These are phyloP conservation scores for Eustoma russellianum DNA, from an alignment of 257 asterid species.

Conservation along the genomic window DNA sequence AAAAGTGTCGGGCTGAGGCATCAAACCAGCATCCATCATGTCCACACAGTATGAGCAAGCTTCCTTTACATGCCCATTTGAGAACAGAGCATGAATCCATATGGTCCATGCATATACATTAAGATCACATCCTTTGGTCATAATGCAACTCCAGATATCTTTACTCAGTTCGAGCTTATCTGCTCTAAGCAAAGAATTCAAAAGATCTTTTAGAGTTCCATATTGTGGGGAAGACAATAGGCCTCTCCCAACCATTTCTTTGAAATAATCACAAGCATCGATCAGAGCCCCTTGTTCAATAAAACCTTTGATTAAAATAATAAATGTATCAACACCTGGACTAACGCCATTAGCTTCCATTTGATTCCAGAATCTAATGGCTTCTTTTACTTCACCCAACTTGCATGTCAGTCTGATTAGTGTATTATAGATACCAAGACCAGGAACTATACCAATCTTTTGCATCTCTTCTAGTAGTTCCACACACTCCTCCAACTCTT, in stretches of 20 bases:
- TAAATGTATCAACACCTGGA: slow-evolving; percentile 70
- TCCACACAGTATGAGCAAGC: slow-evolving; percentile 79
- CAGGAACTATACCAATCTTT: slow-evolving; percentile 52
- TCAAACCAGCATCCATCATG: slow-evolving; percentile 82
- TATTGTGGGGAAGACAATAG: slow-evolving; percentile 70
- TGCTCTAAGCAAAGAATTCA: slow-evolving; percentile 62
- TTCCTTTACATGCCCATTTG: slow-evolving; percentile 74
- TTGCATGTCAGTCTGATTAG: slow-evolving; percentile 63
- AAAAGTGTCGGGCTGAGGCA: slow-evolving; percentile 98
- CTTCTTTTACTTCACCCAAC: slow-evolving; percentile 63
- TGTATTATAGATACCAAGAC: slow-evolving; percentile 45
- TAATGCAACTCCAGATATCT: slow-evolving; percentile 69
- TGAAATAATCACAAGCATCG: slow-evolving; percentile 78
- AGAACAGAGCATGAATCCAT: slow-evolving; percentile 82
- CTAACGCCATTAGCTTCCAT: slow-evolving; percentile 55
- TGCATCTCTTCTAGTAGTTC: slow-evolving; percentile 68
- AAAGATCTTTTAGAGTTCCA: slow-evolving; percentile 64
- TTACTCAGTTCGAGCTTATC: slow-evolving; percentile 66
- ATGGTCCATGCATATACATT: slow-evolving; percentile 87
- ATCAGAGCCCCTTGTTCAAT: slow-evolving; percentile 46
- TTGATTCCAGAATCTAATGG: slow-evolving; percentile 44
- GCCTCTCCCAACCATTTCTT: slow-evolving; percentile 81
- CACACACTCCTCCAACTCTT: slow-evolving; percentile 67
- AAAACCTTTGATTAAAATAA: slow-evolving; percentile 59
- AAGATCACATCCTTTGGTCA: slow-evolving; percentile 68